phyloP scores from a whole-genome alignment of 2,329 filamentous ascomycete genomes.

The Aspergillus awamori region DNA sequence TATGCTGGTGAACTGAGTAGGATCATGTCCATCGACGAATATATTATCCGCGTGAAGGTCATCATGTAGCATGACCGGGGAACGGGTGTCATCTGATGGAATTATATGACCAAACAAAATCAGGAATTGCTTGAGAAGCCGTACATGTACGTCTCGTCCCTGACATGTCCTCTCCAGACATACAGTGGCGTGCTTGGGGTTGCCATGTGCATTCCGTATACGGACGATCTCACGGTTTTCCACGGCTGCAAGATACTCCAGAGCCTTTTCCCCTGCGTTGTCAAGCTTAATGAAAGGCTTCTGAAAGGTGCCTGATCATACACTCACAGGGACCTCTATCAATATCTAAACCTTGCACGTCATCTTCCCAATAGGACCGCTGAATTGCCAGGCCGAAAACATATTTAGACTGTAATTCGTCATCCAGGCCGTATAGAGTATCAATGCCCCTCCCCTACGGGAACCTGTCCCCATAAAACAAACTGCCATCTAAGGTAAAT shows the following conservation, averaged over 20 bases:
- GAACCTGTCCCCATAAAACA: conserved; percentile 18
- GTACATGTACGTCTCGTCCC: conserved; percentile 18
- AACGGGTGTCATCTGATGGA: conserved; percentile 14
- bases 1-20: conserved; percentile 29
- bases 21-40: conserved; percentile 32
- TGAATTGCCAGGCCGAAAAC: conserved; percentile 22
- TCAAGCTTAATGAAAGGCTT: no score
- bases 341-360: conserved; percentile 11
- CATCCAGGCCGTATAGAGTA: no score
- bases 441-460: no score
- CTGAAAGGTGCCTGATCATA: not conserved
- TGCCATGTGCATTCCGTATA: no score
- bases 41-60: conserved; percentile 39
- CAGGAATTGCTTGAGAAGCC: conserved; percentile 25
- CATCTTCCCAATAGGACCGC: conserved; percentile 21
- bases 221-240: conserved; percentile 22
- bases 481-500: conserved; percentile 20
- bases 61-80: conserved; percentile 23
- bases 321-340: conserved; percentile 22
- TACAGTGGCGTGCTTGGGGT: not conserved
- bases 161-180: not conserved
- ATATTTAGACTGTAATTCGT: conserved; percentile 9
- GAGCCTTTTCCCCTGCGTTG: conserved; percentile 17
- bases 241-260: conserved; percentile 24
- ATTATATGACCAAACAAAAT: conserved; percentile 25